Percentiles rank a stretch among this genome's conserved stretches.
Evolutionary conservation across 768 basidiomycete species (phyloP).

Genomic region (Daedaleopsis nitida): DNA sequence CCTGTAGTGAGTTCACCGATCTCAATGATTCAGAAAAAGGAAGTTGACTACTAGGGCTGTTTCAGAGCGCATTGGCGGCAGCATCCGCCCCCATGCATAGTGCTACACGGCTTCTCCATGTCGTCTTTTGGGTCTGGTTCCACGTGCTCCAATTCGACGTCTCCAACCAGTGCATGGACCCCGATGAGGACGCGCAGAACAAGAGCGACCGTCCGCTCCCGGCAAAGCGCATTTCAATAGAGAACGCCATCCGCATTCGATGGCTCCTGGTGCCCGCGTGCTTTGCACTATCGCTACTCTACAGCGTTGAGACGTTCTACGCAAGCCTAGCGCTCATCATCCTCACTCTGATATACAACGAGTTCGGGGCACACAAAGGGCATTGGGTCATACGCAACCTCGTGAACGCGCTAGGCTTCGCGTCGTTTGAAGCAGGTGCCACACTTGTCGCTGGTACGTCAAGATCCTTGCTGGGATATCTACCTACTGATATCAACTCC

Average conservation of each 20-base stretch:
- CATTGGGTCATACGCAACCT: conserved; percentile 20
- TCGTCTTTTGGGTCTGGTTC: conserved; percentile 30
- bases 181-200: conserved; percentile 29
- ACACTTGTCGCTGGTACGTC: conserved; percentile 17
- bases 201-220: conserved; percentile 30
- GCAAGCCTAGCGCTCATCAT: conserved; percentile 20
- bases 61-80: conserved; percentile 20
- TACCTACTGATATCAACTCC: no score
- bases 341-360: conserved; percentile 25
- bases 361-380: conserved; percentile 20
- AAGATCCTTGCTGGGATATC: no score
- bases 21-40: background rate
- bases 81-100: conserved; percentile 19
- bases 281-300: conserved; percentile 13
- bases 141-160: conserved; percentile 34
- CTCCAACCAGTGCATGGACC: conserved; percentile 27
- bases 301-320: conserved; percentile 11
- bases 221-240: conserved; percentile 24
- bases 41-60: background rate
- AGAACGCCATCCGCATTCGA: conserved; percentile 15
- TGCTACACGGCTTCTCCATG: conserved; percentile 13
- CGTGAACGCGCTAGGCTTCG: conserved; percentile 22
- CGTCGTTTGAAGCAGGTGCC: conserved; percentile 29
- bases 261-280: conserved; percentile 27
- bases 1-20: conserved; percentile 47